phyloP scores from a whole-genome alignment of 2,329 filamentous ascomycete genomes.

The Diplodia intermedia region DNA sequence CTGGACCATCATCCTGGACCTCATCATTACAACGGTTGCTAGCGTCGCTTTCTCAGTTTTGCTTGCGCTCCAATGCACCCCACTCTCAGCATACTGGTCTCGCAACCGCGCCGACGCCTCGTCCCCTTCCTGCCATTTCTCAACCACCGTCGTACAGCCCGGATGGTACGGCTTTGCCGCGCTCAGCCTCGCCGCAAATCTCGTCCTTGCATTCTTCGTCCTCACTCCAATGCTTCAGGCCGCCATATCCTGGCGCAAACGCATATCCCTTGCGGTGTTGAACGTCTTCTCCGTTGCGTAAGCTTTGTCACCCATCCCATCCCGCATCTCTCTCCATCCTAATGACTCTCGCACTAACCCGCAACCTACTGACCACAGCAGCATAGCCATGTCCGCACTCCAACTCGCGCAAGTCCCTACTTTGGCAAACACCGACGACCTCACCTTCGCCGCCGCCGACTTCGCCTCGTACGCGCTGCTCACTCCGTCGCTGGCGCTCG shows the following conservation, averaged over 20 bases:
- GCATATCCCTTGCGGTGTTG: not conserved
- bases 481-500: conserved; percentile 10
- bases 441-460: conserved; percentile 7
- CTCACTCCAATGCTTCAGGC: not conserved
- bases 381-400: conserved; percentile 2
- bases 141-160: not conserved
- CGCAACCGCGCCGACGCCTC: conserved; percentile 13
- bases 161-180: conserved; percentile 5
- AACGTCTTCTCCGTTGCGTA: conserved; percentile 6
- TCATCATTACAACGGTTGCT: not conserved
- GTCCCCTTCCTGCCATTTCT: not conserved
- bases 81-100: conserved; percentile 19
- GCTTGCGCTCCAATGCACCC: conserved; percentile 17
- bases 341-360: not conserved
- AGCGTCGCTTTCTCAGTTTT: conserved; percentile 1
- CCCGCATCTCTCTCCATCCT: not conserved
- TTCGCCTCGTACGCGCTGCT: conserved; percentile 17
- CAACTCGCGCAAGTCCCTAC: not conserved
- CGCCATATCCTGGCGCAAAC: not conserved
- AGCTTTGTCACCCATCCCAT: not conserved
- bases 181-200: not conserved
- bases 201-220: not conserved
- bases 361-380: not conserved
- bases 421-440: conserved; percentile 5
- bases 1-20: not conserved